A percentile compares a stretch with the other conserved stretches of the same genome.
Conservation (phyloP, 2,329 filamentous ascomycete genomes). For the Berkeleyomyces basicola region DNA sequence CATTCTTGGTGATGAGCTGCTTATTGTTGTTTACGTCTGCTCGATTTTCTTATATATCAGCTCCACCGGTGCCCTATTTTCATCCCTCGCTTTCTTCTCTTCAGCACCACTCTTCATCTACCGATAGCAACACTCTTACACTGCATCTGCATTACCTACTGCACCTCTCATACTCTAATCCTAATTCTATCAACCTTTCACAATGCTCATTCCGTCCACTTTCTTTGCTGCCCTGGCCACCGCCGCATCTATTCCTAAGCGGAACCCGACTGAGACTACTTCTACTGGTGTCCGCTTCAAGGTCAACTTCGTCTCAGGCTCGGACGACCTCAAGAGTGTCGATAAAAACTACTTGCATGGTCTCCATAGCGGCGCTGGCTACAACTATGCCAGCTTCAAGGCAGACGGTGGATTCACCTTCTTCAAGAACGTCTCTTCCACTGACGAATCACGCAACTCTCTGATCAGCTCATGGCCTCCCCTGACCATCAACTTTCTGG, state of each 20-base stretch:
- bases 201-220: constrained; percentile 2
- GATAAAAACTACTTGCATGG: constrained; percentile 24
- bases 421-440: constrained; percentile 32
- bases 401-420: constrained; percentile 29
- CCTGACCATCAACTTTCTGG: constrained; percentile 21
- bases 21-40: not conserved
- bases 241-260: constrained; percentile 16
- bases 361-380: constrained; percentile 22
- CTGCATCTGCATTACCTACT: not conserved
- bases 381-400: constrained; percentile 26
- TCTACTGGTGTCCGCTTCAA: constrained; percentile 27
- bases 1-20: not conserved
- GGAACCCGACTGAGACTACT: constrained; percentile 16
- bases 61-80: not conserved
- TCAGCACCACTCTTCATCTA: not conserved
- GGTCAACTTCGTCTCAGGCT: constrained; percentile 23
- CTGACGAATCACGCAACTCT: constrained; percentile 17
- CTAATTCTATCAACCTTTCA: not conserved
- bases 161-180: not conserved
- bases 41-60: not conserved
- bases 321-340: not conserved
- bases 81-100: not conserved
- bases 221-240: constrained; percentile 5
- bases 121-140: not conserved
- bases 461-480: constrained; percentile 27